phyloP scores from a whole-genome alignment of 2,329 filamentous ascomycete species.

The Aspergillus ruber region DNA sequence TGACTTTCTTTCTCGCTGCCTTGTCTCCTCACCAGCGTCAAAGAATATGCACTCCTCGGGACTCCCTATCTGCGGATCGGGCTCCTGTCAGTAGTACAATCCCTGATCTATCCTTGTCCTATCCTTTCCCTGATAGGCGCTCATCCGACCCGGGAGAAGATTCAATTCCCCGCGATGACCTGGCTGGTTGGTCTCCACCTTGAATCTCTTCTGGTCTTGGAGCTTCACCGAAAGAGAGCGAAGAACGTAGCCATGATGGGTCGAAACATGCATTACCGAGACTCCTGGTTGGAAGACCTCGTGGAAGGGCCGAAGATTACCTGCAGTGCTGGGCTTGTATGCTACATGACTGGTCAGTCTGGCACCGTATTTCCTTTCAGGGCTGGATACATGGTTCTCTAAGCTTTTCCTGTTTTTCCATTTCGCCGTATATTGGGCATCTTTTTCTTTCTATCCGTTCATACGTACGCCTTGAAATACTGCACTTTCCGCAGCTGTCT shows the following conservation, averaged over 20 bases:
- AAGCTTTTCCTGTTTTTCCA: not conserved
- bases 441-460: not conserved
- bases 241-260: constrained; percentile 9
- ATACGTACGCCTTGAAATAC: constrained; percentile 8
- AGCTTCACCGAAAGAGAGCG: constrained; percentile 15
- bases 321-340: not conserved
- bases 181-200: constrained; percentile 11
- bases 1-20: too few relatives aligned
- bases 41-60: too few relatives aligned
- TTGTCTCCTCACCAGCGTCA: too few relatives aligned
- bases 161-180: constrained; percentile 18
- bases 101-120: constrained; percentile 1
- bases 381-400: constrained; percentile 4
- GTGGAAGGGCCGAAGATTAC: not conserved
- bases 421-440: not conserved
- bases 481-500: constrained; percentile 1
- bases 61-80: too few relatives aligned
- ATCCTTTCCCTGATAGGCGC: constrained; percentile 15
- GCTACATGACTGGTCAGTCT: constrained; percentile 7
- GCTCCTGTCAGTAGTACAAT: too few relatives aligned
- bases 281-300: not conserved
- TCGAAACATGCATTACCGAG: not conserved
- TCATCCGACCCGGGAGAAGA: constrained; percentile 6
- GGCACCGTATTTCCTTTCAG: constrained; percentile 3
- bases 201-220: constrained; percentile 8